Base-by-base conservation (phyloP, 2,329 filamentous ascomycete species). In the Paecilomyces dactylethromorphus region DNA sequence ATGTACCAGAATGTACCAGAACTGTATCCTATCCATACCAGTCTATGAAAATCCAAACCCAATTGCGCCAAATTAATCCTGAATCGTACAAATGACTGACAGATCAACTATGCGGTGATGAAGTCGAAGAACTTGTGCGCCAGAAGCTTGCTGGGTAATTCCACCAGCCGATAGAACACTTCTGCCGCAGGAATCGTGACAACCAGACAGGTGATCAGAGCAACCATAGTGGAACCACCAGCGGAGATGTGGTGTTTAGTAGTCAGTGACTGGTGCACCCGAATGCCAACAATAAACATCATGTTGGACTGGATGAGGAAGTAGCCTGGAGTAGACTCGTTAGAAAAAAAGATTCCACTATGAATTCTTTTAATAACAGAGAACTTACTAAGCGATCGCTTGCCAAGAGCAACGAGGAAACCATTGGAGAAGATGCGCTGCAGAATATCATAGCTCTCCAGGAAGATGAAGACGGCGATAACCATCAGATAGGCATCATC, bases 401-500 rank as follows among this genome's bases (percentile, higher is more conserved):
- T 71, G 12, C 78, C 78, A 4, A 80, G 59, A 35, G 66, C 71
- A 18, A 75, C 66, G 22, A 79, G 66, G 3, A 72, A 53, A 11
- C 59, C 65, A 58, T 69, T 73, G 29, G 67, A 61, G 18, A 80
- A 70, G 3, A 76, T 54, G 12, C 57, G 67, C 58, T 76, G 75
- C 22, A 77, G 58, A 12, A 64, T 33, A 10, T 71, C 69, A 22
- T 68, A 75, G 2, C 71, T 75, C 63, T 80, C 78, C 6, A 80
- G 58, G 32, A 78, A 58, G 8, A 78, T 59, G 60, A 74, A 74
- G 35, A 75, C 67, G 1, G 77, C 78, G 0, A 79, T 49, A n/a
- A 80, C 67, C 32, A 78, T 66, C 4, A 80, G 65, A 59, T 77
- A 80, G 58, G 76, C 75, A 58, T 80, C 77, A 33, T 74, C 72